These are phyloP conservation scores for Bromus sterilis DNA, from an alignment of 176 grass and related monocot species.

Conservation along the genomic window DNA sequence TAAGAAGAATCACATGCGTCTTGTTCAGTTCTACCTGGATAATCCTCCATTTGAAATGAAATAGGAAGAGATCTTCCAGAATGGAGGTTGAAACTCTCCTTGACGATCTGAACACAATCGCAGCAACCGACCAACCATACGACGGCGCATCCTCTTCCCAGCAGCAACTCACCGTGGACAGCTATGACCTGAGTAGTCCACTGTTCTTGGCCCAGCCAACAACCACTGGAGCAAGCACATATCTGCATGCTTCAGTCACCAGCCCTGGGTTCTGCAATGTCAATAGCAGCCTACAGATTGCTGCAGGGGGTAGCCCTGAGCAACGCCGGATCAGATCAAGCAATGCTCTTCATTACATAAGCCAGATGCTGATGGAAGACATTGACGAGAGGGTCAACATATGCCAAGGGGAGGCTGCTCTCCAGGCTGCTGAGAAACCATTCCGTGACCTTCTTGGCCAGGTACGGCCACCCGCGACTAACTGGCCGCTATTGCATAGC, in stretches of 20 bases:
- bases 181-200: too few relatives aligned
- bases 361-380: constrained; percentile 31
- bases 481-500: neutral
- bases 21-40: neutral
- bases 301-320: neutral
- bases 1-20: neutral
- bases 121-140: neutral
- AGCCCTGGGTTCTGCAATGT: too few relatives aligned
- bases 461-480: neutral
- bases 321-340: constrained; percentile 16
- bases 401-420: constrained; percentile 15
- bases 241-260: too few relatives aligned
- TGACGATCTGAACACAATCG: neutral
- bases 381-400: constrained; percentile 10
- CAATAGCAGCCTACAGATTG: neutral
- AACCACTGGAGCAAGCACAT: too few relatives aligned
- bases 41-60: neutral
- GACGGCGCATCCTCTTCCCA: neutral
- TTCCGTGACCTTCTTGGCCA: constrained; percentile 40
- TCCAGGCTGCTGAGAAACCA: constrained; percentile 33
- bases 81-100: constrained; percentile 3
- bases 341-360: constrained; percentile 27
- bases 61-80: neutral
- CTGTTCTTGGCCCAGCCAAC: too few relatives aligned
- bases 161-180: too few relatives aligned